These are phyloP conservation scores for Aspergillus tanneri DNA, from an alignment of 2,329 filamentous ascomycete genomes.

Conservation along the genomic window DNA sequence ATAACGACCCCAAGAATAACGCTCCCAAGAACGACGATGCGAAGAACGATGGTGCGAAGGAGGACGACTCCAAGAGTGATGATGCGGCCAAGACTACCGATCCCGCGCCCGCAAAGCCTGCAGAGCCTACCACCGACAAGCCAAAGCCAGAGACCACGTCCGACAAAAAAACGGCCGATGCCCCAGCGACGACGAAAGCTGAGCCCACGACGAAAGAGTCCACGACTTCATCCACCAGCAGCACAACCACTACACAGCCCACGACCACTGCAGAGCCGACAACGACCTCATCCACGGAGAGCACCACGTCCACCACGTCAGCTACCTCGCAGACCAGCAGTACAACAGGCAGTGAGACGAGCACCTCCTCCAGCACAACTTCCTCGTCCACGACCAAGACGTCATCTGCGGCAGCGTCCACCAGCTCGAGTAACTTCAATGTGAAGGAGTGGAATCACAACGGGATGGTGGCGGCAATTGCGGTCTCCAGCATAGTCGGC, in stretches of 20 bases:
- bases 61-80: too few species aligned
- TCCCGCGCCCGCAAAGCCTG: neutral
- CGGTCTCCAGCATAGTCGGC: neutral
- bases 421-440: neutral
- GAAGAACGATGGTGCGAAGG: too few species aligned
- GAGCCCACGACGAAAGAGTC: neutral
- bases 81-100: neutral
- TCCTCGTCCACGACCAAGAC: neutral
- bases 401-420: neutral
- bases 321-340: neutral
- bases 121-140: neutral
- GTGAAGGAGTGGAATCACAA: slow-evolving; percentile 1
- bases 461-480: slow-evolving; percentile 4
- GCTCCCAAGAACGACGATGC: too few species aligned
- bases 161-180: neutral
- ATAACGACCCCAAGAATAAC: too few species aligned
- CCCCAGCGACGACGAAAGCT: neutral
- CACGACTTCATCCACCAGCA: too few species aligned
- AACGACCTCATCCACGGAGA: neutral
- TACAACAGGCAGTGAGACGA: neutral
- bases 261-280: neutral
- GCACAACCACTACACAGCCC: neutral
- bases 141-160: neutral
- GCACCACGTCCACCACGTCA: neutral
- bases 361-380: slow-evolving; percentile 1